A percentile compares a stretch with the other conserved stretches of the same genome.
phyloP scores from a whole-genome alignment of 768 basidiomycete genomes.

The Suillus lakei region DNA sequence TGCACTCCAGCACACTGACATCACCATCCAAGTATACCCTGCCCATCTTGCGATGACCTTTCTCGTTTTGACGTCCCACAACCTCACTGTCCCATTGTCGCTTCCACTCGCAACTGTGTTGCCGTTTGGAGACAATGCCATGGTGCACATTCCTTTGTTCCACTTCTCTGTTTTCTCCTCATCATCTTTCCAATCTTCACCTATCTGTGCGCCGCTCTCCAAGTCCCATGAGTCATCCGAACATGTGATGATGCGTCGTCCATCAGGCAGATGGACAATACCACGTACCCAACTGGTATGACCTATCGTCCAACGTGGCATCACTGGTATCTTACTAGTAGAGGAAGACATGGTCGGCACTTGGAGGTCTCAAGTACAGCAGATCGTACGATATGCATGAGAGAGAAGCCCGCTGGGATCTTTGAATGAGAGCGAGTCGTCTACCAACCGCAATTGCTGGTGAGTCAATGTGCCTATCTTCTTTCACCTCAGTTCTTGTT shows the following conservation, averaged over 20 bases:
- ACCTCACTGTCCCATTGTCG: background rate
- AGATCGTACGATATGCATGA: no score
- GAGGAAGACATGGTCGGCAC: no score
- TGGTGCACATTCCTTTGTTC: background rate
- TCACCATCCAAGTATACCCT: background rate
- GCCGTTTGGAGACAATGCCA: background rate
- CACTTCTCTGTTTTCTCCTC: no score
- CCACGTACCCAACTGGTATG: background rate
- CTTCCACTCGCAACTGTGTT: background rate
- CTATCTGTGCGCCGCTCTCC: background rate
- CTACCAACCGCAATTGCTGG: slow-evolving; percentile 16
- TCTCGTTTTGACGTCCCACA: background rate
- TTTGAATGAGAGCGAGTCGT: background rate
- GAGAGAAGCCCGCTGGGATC: no score
- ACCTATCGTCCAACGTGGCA: background rate
- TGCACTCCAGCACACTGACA: background rate
- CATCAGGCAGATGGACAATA: background rate
- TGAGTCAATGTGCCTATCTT: slow-evolving; percentile 16
- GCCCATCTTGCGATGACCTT: background rate
- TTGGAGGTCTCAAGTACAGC: no score
- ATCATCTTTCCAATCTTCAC: background rate
- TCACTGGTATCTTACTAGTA: no score
- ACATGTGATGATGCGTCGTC: background rate
- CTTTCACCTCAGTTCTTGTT: slow-evolving; percentile 16
- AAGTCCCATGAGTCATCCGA: background rate